Evolutionary conservation across 192 early-diverging fungal genomes (phyloP).

Genomic region (Podila verticillata): DNA sequence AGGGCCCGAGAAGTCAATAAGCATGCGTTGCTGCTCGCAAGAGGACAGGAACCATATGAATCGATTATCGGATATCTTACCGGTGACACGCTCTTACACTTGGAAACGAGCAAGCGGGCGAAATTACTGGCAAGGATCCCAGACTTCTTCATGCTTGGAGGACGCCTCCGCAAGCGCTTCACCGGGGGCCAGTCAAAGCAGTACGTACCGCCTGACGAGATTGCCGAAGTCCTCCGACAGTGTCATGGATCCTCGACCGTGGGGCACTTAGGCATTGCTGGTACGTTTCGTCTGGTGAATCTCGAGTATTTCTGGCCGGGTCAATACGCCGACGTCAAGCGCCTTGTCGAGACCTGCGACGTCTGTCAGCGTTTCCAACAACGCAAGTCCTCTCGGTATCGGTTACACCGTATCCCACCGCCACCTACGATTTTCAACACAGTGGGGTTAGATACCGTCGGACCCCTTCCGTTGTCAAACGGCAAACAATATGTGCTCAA

Average conservation of each 20-base stretch:
- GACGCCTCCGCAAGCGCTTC: neutral
- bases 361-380: slow-evolving; percentile 7
- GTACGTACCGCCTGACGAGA: neutral
- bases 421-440: neutral
- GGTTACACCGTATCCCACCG: slow-evolving; percentile 4
- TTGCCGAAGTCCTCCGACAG: neutral
- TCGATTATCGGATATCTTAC: neutral
- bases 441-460: slow-evolving; percentile 1
- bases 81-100: neutral
- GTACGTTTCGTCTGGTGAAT: neutral
- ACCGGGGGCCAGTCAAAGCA: neutral
- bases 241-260: neutral
- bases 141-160: neutral
- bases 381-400: neutral
- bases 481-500: neutral
- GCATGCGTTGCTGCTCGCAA: neutral
- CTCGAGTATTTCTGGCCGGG: slow-evolving; percentile 9
- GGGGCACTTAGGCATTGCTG: neutral
- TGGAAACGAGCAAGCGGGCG: neutral
- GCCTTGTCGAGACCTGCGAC: neutral
- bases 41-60: neutral
- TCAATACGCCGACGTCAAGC: slow-evolving; percentile 7
- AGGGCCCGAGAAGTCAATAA: neutral
- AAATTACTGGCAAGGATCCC: neutral
- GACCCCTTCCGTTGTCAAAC: neutral